Conservation (phyloP, 345 rosid species). For the Cardamine resedifolia region DNA sequence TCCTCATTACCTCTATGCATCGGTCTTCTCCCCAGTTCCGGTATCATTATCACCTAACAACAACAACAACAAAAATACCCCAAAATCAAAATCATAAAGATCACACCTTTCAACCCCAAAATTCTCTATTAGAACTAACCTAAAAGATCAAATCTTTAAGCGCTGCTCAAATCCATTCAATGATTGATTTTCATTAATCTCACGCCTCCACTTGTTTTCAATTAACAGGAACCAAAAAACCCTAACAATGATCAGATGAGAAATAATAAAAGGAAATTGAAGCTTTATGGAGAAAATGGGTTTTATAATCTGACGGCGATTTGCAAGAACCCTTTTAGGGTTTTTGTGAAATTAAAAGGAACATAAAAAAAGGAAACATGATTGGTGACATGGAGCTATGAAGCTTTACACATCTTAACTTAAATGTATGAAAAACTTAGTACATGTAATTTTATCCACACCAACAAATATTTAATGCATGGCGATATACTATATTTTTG, state of each 20-base stretch:
- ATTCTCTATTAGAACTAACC: slow-evolving; percentile 19
- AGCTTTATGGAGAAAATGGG: slow-evolving; percentile 4
- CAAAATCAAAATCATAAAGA: slow-evolving; percentile 23
- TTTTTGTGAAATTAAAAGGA: slow-evolving; percentile 47
- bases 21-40: slow-evolving; percentile 62
- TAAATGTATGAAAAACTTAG: too few species aligned
- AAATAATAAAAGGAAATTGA: neutral
- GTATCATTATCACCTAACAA: slow-evolving; percentile 48
- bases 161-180: slow-evolving; percentile 15
- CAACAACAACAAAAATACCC: too few species aligned
- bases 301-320: slow-evolving; percentile 74
- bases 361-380: neutral
- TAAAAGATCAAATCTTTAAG: slow-evolving; percentile 46
- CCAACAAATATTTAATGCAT: neutral
- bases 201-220: too few species aligned
- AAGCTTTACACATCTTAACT: neutral
- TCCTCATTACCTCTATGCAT: slow-evolving; percentile 65
- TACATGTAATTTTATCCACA: neutral
- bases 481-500: too few species aligned
- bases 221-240: neutral
- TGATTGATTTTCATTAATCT: too few species aligned
- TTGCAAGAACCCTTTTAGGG: slow-evolving; percentile 92
- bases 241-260: slow-evolving; percentile 22
- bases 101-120: slow-evolving; percentile 31
- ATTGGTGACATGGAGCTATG: neutral